Base-by-base conservation (phyloP, 495 filamentous ascomycete species). In the Hypoxylon subgilvum region DNA sequence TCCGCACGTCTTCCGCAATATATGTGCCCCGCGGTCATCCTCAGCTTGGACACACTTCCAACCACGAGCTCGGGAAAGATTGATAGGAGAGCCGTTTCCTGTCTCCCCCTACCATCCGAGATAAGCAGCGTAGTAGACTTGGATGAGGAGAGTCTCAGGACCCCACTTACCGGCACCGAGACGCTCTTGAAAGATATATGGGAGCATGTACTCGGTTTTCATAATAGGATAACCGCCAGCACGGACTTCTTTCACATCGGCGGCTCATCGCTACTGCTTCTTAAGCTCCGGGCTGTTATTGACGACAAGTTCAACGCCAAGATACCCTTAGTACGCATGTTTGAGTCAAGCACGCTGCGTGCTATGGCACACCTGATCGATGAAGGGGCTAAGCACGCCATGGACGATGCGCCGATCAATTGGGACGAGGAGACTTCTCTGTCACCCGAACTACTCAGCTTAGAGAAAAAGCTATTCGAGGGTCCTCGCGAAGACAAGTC, bases 1-100 rank as follows among this genome's bases (percentile, higher is more conserved):
- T 14, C 38, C 7, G 57, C 80, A 4, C 70, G 65, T 0, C 32
- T 84, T 6, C 81, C 81, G 0, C 57, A 52, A 12, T 80, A 81
- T 56, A 82, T 83, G 76, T 47, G 61, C 6, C 82, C 83, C 0
- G 62, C 69, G 1, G 39, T 63, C 2, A 45, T 72, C 1, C 64
- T 83, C 17, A 61, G 66, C 0, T 31, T 83, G 1, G 64, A 72
- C 2, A n/a, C 32, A 0, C 25, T 86, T 18, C 81, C 82, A 0
- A 46, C 60, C 7, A 84, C 53, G 0, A 66, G 39, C 8, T 69
- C 71, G 5, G 63, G 65, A 1, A 84, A 85, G 58, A 48, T 77
- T 17, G 58, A 55, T n/a, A 13, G 63, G 2, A 67, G 62, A 4
- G 65, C 61, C 69, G 38, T 77, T 48, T 38, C 72, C 69, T 1